Percentiles rank a stretch among this genome's conserved stretches.
These are phyloP conservation scores for Chrysoporthe cubensis DNA, from an alignment of 2,329 filamentous ascomycete species.

Conservation along the genomic window DNA sequence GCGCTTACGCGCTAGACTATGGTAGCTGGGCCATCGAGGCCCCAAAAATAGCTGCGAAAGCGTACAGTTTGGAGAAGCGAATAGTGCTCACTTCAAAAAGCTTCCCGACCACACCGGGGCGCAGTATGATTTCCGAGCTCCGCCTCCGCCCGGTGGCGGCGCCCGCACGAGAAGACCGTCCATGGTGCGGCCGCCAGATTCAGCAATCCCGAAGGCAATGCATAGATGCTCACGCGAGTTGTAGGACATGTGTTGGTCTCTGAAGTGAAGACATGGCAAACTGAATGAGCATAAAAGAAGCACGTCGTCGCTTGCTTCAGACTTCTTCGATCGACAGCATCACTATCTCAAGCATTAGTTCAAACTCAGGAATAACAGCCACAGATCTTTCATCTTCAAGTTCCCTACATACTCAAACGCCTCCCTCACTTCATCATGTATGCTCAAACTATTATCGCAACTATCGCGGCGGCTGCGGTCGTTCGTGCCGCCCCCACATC, in stretches of 20 bases:
- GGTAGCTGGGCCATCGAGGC: background rate
- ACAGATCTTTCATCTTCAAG: background rate
- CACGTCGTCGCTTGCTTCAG: background rate
- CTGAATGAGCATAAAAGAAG: slow-evolving; percentile 13
- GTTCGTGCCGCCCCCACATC: slow-evolving; percentile 39
- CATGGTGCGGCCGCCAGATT: background rate
- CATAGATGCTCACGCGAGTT: background rate
- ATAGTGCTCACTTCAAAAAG: background rate
- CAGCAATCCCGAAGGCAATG: background rate
- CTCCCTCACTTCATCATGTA: slow-evolving; percentile 35
- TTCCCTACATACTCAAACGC: background rate
- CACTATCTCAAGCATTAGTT: background rate
- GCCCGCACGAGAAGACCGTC: background rate
- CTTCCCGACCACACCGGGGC: slow-evolving; percentile 3
- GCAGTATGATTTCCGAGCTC: slow-evolving; percentile 6
- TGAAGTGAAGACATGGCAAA: background rate
- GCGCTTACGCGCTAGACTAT: slow-evolving; percentile 20
- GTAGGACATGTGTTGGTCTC: background rate
- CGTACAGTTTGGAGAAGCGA: background rate
- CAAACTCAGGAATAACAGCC: background rate
- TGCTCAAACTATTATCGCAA: slow-evolving; percentile 35
- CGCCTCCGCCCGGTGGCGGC: slow-evolving; percentile 14
- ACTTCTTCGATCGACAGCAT: background rate
- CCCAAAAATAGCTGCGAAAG: slow-evolving; percentile 8
- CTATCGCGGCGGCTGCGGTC: slow-evolving; percentile 35